Base-by-base conservation (phyloP, 1,139 yeast genomes). In the Yamadazyma dushanensis region DNA sequence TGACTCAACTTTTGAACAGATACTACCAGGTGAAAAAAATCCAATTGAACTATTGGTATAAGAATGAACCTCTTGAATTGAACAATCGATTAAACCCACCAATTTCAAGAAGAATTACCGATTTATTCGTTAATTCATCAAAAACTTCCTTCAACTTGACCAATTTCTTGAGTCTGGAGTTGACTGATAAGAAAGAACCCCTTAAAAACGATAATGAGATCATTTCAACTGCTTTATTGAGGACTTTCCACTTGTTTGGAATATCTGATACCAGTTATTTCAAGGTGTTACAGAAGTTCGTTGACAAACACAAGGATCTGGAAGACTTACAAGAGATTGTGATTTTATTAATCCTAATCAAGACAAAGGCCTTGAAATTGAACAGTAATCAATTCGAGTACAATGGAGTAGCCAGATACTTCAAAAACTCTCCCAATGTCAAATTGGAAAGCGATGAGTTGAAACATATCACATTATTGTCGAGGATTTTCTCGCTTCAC, bases 11-110 rank as follows among this genome's bases (percentile, higher is more conserved):
- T 20, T 71, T 90, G 49, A 84, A 89, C 39, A 78, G 97, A 54
- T 92, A 87, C 58, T 89, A 82, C 57, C 97, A 90, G 56, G 83
- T 78, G 39, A 87, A 84, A 54, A 80, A 76, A 40, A 71, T 86
- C 19, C 61, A 66, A 29, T 74, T 80, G 23, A 64, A 66, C 19
- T 78, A 73, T 37, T 84, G 88, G 81, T 83, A 73, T 54, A 76
- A 76, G 29, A 73, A 73, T 10, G 70, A 67, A 9, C 49, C 59
- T 8, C 51, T 66, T 24, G 74, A 71, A 37, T 57, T 83, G 20
- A 71, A 73, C 29, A 80, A 78, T 45, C 68, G 84, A 45, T 50
- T 75, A 36, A 61, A 67, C 1, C 83, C 83, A 6, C 68, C 61
- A 7, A 41, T 56, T 13, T 53, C 50, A 18, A 54, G 48, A 34